These are phyloP conservation scores for Yamadazyma nakazawae DNA, from an alignment of 805 yeast species.

Conservation along the genomic window DNA sequence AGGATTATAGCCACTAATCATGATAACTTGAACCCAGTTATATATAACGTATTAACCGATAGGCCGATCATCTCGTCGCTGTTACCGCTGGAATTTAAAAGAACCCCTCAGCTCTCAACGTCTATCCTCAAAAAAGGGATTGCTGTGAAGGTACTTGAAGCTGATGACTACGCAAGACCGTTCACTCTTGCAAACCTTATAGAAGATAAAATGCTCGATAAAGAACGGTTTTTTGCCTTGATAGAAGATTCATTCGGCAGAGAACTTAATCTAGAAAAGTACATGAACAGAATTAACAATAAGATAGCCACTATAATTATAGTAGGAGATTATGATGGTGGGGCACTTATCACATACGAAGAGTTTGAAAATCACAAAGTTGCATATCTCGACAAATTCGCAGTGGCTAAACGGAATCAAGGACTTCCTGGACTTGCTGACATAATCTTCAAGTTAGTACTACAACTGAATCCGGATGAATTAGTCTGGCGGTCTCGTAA, in stretches of 20 bases:
- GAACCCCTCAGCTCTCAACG: conserved; percentile 64
- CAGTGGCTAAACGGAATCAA: conserved; percentile 77
- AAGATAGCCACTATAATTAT: conserved; percentile 73
- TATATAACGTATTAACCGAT: conserved; percentile 88
- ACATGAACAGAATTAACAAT: conserved; percentile 61
- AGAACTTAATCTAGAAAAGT: conserved; percentile 60
- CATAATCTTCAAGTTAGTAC: conserved; percentile 79
- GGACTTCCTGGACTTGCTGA: conserved; percentile 95
- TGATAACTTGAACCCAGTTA: conserved; percentile 72
- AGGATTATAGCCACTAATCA: conserved; percentile 56
- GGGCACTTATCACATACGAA: conserved; percentile 90
- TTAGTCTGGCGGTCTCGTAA: conserved; percentile 87
- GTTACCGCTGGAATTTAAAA: conserved; percentile 59
- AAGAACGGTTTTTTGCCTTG: conserved; percentile 53
- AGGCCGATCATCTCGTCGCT: conserved; percentile 89
- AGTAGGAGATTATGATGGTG: conserved; percentile 94
- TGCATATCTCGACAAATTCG: conserved; percentile 91
- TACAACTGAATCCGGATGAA: conserved; percentile 64
- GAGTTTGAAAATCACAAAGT: conserved; percentile 29
- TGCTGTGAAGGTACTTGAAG: conserved; percentile 45
- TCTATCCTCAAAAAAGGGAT: conserved; percentile 79
- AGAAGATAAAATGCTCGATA: conserved; percentile 43
- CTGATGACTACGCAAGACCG: conserved; percentile 26
- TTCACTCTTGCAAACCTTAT: conserved; percentile 40
- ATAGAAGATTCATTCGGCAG: conserved; percentile 80